Percentiles rank a stretch among this genome's conserved stretches.
Conservation (phyloP, 306 rosid species). For the Pterocarpus macrocarpus region DNA sequence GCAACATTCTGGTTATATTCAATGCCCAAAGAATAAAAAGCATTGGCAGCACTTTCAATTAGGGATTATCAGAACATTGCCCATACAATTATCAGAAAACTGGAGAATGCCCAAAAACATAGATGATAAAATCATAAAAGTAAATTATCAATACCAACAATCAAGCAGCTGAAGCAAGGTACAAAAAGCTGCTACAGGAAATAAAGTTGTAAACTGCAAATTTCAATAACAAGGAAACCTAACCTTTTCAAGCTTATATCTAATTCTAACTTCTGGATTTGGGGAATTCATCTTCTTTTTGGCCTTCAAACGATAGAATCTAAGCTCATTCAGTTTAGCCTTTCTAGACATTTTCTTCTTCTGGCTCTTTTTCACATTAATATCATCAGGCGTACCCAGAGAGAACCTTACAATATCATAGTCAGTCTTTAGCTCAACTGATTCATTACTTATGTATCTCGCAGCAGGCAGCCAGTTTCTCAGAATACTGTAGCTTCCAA, state of each 20-base stretch:
- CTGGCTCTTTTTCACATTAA: conserved; percentile 31
- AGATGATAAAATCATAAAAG: conserved; percentile 7
- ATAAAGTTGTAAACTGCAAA: conserved; percentile 25
- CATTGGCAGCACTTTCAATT: conserved; percentile 8
- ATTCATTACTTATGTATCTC: conserved; percentile 61
- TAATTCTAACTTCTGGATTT: conserved; percentile 89
- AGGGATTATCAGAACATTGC: conserved; percentile 6
- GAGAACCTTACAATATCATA: conserved; percentile 70
- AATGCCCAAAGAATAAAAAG: conserved; percentile 10
- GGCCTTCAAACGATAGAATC: conserved; percentile 85
- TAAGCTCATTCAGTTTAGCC: conserved; percentile 83
- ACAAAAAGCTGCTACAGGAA: neutral
- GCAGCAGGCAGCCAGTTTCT: conserved; percentile 48
- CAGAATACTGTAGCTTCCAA: conserved; percentile 39
- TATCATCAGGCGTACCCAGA: conserved; percentile 46
- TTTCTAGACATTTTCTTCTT: conserved; percentile 67
- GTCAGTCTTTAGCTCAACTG: conserved; percentile 66
- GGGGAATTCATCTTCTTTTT: conserved; percentile 87
- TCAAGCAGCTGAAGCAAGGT: conserved; percentile 38
- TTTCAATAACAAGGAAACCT: conserved; percentile 5
- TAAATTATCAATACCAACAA: conserved; percentile 16
- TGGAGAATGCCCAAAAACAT: conserved; percentile 16
- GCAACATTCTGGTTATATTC: conserved; percentile 18
- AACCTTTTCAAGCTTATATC: conserved; percentile 90
- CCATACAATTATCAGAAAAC: conserved; percentile 9